A percentile compares a stretch with the other conserved stretches of the same genome.
Conservation (phyloP, 805 yeast genomes). For the Sugiyamaella smithiae region DNA sequence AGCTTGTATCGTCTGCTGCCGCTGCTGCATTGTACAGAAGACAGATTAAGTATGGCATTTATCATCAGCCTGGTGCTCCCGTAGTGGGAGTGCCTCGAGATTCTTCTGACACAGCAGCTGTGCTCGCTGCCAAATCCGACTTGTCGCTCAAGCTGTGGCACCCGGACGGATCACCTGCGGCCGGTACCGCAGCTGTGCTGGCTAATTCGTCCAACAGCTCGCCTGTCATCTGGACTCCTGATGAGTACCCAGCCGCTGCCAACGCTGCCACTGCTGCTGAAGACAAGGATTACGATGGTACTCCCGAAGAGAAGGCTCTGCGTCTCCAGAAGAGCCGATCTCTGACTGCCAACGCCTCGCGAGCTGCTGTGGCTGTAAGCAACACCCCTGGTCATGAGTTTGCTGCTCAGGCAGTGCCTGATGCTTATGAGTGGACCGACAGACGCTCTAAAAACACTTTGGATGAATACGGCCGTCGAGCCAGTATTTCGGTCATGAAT, state of each 20-base stretch:
- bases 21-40: slow-evolving; percentile 36
- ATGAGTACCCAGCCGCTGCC: slow-evolving; percentile 55
- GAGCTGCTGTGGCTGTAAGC: slow-evolving; percentile 35
- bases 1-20: slow-evolving; percentile 25
- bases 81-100: slow-evolving; percentile 35
- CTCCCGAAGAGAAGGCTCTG: slow-evolving; percentile 12
- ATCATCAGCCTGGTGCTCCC: slow-evolving; percentile 36
- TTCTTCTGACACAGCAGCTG: slow-evolving; percentile 34
- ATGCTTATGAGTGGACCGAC: slow-evolving; percentile 35
- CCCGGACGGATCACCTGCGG: slow-evolving; percentile 28
- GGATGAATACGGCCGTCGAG: slow-evolving; percentile 14
- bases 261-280: slow-evolving; percentile 49
- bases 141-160: slow-evolving; percentile 37
- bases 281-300: slow-evolving; percentile 27
- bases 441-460: slow-evolving; percentile 14
- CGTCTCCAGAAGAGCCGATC: slow-evolving; percentile 7
- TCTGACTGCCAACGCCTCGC: slow-evolving; percentile 25
- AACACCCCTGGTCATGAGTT: slow-evolving; percentile 32
- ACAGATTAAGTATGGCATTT: slow-evolving; percentile 34
- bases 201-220: slow-evolving; percentile 32
- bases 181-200: slow-evolving; percentile 37
- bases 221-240: slow-evolving; percentile 38
- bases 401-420: slow-evolving; percentile 35
- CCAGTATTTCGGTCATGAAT: slow-evolving; percentile 14
- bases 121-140: slow-evolving; percentile 32